Percentiles rank a stretch among this genome's conserved stretches.
Evolutionary conservation across 495 filamentous ascomycete genomes (phyloP).

Genomic region (Thozetella sp.): DNA sequence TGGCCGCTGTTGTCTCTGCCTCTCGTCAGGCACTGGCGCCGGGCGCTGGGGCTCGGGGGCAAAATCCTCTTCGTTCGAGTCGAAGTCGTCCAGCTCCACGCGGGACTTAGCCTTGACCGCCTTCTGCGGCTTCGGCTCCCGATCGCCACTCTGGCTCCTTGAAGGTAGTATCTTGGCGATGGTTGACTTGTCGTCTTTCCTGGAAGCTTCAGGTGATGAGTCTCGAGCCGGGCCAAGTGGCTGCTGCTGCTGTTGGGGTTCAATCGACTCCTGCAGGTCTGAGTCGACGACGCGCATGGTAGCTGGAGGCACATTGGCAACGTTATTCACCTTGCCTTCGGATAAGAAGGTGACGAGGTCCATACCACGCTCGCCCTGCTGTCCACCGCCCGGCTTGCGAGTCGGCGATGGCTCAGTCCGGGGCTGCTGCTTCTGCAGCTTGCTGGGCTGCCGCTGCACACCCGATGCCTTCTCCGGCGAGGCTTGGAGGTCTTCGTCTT

Average conservation of each 20-base stretch:
- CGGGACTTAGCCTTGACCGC: slow-evolving; percentile 50
- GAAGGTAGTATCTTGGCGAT: slow-evolving; percentile 32
- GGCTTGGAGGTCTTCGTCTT: slow-evolving; percentile 40
- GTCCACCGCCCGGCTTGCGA: slow-evolving; percentile 31
- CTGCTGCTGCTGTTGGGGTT: slow-evolving; percentile 33
- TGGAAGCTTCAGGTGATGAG: slow-evolving; percentile 13
- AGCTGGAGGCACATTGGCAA: slow-evolving; percentile 45
- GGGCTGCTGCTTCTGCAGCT: slow-evolving; percentile 72
- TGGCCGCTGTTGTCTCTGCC: slow-evolving; percentile 5
- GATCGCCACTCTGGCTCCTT: slow-evolving; percentile 30
- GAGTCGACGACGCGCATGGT: slow-evolving; percentile 64
- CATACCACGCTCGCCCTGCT: slow-evolving; percentile 23
- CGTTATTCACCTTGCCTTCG: slow-evolving; percentile 39
- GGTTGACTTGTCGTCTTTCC: slow-evolving; percentile 16
- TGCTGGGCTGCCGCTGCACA: slow-evolving; percentile 64
- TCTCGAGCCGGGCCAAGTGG: slow-evolving; percentile 13
- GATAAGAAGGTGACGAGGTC: slow-evolving; percentile 29
- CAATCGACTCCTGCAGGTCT: slow-evolving; percentile 45
- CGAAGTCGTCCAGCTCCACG: slow-evolving; percentile 52
- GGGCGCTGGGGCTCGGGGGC: slow-evolving; percentile 20
- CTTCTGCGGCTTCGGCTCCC: slow-evolving; percentile 49
- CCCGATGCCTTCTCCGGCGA: slow-evolving; percentile 31
- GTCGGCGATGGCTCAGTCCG: slow-evolving; percentile 55
- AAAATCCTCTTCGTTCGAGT: slow-evolving; percentile 44
- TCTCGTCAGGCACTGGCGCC: slow-evolving; percentile 10